These are phyloP conservation scores for Zangia roseola DNA, from an alignment of 768 basidiomycete genomes.

Conservation along the genomic window DNA sequence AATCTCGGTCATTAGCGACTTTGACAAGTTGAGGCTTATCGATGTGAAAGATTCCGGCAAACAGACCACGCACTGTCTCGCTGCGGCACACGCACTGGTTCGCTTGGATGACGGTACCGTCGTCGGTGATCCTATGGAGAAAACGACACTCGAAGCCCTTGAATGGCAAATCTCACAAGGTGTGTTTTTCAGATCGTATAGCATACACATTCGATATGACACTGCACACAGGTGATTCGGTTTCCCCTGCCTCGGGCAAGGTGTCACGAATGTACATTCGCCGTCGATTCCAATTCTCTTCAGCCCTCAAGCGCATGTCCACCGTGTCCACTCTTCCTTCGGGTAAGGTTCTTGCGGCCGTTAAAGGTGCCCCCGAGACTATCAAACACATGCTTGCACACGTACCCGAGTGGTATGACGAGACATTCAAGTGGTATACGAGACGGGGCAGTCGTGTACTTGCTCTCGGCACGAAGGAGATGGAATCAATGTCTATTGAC, in stretches of 20 bases:
- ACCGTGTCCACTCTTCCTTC: constrained; percentile 73
- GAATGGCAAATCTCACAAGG: constrained; percentile 83
- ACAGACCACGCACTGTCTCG: constrained; percentile 85
- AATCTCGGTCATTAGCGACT: constrained; percentile 40
- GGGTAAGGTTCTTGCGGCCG: constrained; percentile 62
- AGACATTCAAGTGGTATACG: constrained; percentile 94
- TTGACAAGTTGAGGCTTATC: constrained; percentile 64
- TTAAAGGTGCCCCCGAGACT: constrained; percentile 98
- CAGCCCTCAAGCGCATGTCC: constrained; percentile 96
- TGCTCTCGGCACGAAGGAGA: constrained; percentile 85
- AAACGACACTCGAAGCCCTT: constrained; percentile 88
- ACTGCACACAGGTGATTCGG: constrained; percentile 50
- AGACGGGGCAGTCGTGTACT: constrained; percentile 91
- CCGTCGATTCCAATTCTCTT: constrained; percentile 96
- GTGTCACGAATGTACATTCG: constrained; percentile 68
- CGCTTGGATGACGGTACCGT: constrained; percentile 90
- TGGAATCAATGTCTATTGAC: constrained; percentile 66
- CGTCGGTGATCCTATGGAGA: constrained; percentile 99
- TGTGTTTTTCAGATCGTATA: constrained; percentile 20
- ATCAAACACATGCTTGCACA: constrained; percentile 80
- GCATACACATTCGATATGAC: background rate
- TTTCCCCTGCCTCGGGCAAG: constrained; percentile 52
- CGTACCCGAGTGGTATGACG: constrained; percentile 83
- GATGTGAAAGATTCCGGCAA: constrained; percentile 73
- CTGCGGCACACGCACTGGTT: constrained; percentile 93